Percentiles rank a stretch among this genome's conserved stretches.
These are phyloP conservation scores for Porcisia deanei DNA, from an alignment of 208 protist species.

Conservation along the genomic window DNA sequence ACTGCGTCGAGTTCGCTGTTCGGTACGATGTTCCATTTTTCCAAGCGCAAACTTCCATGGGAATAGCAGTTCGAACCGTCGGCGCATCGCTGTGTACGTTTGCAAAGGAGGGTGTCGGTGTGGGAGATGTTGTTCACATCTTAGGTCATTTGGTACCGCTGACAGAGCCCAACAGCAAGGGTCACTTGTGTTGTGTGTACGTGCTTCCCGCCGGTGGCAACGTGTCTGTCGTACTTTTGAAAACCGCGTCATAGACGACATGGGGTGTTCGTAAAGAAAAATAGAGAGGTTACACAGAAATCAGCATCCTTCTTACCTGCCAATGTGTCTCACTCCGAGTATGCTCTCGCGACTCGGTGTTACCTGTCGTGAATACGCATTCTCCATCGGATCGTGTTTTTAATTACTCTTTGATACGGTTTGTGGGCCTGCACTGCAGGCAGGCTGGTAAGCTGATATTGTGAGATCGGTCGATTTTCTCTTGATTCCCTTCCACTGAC, in stretches of 20 bases:
- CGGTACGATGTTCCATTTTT: slow-evolving; percentile 65
- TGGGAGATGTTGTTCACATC: slow-evolving; percentile 82
- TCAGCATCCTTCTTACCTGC: too few species aligned
- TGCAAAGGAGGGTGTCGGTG: slow-evolving; percentile 39
- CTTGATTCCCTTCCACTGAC: slow-evolving; percentile 9
- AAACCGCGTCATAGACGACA: background rate
- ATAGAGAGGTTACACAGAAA: background rate
- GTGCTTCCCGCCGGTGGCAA: slow-evolving; percentile 80
- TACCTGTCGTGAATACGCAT: background rate
- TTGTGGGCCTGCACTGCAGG: background rate
- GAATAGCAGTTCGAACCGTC: slow-evolving; percentile 55
- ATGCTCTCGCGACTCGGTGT: background rate
- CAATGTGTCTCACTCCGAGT: background rate
- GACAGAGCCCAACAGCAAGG: background rate
- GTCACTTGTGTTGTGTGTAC: slow-evolving; percentile 40
- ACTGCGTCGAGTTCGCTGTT: slow-evolving; percentile 54
- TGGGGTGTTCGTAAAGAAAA: background rate
- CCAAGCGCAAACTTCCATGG: slow-evolving; percentile 24
- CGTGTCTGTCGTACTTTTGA: slow-evolving; percentile 60
- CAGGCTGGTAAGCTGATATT: background rate
- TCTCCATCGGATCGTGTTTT: background rate
- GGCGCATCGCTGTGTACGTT: slow-evolving; percentile 64
- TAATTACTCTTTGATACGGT: background rate
- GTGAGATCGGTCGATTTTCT: slow-evolving; percentile 6
- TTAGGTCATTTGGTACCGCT: slow-evolving; percentile 72